Evolutionary conservation across 257 asterid genomes (phyloP).

Genomic region (Ilex aquifolium): DNA sequence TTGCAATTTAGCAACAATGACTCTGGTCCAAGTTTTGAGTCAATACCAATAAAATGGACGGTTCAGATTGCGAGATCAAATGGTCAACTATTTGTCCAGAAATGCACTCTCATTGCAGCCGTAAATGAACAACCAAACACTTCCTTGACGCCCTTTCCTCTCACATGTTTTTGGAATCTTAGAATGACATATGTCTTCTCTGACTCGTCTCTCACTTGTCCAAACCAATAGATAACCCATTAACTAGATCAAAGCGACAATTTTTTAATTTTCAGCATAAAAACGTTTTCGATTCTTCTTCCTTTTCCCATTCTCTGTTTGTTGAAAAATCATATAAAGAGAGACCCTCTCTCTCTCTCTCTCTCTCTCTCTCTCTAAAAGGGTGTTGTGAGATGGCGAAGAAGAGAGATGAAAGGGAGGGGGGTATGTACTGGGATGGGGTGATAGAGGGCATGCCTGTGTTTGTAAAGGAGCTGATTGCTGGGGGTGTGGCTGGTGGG

Average conservation of each 20-base stretch:
- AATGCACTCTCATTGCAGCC: too few relatives aligned
- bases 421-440: constrained; percentile 27
- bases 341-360: not conserved
- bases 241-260: too few relatives aligned
- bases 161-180: not conserved
- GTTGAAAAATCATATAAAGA: constrained; percentile 1
- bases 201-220: not conserved
- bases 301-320: not conserved
- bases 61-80: too few relatives aligned
- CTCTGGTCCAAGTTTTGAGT: too few relatives aligned
- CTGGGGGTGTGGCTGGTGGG: constrained; percentile 97
- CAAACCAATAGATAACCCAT: not conserved
- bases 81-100: too few relatives aligned
- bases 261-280: not conserved
- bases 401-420: constrained; percentile 33
- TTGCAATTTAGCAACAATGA: too few relatives aligned
- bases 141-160: not conserved
- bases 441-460: constrained; percentile 59
- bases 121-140: too few relatives aligned
- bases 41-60: too few relatives aligned
- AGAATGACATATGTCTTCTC: not conserved
- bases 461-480: constrained; percentile 73
- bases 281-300: constrained; percentile 6
- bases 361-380: constrained; percentile 1
- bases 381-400: constrained; percentile 36